A percentile compares a stretch with the other conserved stretches of the same genome.
Conservation (phyloP, 345 rosid genomes). For the Bruguiera gymnorhiza region DNA sequence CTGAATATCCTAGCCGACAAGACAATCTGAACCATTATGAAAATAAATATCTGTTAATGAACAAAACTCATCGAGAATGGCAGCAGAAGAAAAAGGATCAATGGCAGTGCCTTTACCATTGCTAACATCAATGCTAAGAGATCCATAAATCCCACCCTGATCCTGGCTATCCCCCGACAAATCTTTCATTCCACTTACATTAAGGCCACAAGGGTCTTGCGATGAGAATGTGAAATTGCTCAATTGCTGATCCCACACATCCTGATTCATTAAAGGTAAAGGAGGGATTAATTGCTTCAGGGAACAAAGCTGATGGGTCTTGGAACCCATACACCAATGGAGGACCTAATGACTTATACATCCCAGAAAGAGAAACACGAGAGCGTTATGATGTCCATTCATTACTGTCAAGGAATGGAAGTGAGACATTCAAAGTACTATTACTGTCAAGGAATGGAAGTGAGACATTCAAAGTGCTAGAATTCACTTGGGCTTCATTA, state of each 20-base stretch:
- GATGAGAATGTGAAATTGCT: conserved; percentile 46
- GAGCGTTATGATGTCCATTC: too few relatives aligned
- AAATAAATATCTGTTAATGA: conserved; percentile 60
- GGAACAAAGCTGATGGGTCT: conserved; percentile 41
- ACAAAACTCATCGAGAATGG: conserved; percentile 52
- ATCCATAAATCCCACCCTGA: conserved; percentile 55
- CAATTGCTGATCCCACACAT: conserved; percentile 67
- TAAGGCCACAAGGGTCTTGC: conserved; percentile 42
- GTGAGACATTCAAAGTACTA: too few relatives aligned
- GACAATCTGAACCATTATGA: conserved; percentile 64
- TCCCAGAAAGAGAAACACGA: conserved; percentile 45
- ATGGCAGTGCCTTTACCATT: conserved; percentile 53
- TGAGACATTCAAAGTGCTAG: too few relatives aligned
- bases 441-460: too few relatives aligned
- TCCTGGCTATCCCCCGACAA: conserved; percentile 55
- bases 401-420: too few relatives aligned
- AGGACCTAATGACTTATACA: conserved; percentile 45
- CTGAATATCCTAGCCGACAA: conserved; percentile 85
- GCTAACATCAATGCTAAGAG: conserved; percentile 59
- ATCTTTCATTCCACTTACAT: conserved; percentile 38
- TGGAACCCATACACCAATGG: conserved; percentile 46
- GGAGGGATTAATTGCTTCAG: conserved; percentile 49
- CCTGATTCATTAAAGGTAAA: conserved; percentile 39
- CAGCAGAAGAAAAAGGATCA: too few relatives aligned
- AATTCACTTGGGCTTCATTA: conserved; percentile 45